These are phyloP conservation scores for Emmonsia crescens DNA, from an alignment of 2,329 filamentous ascomycete species.

Conservation along the genomic window DNA sequence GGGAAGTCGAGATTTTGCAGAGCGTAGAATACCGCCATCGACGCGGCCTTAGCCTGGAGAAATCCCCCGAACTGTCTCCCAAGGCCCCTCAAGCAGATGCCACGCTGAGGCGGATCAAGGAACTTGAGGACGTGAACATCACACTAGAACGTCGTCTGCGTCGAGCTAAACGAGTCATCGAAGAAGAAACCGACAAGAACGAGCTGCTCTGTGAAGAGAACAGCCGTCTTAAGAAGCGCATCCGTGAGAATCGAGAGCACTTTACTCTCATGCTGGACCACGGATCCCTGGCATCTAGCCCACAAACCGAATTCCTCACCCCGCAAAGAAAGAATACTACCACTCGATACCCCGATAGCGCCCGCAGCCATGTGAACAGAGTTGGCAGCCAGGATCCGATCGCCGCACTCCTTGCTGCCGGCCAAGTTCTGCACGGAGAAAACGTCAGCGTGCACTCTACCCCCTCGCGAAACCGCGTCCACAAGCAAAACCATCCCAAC, in stretches of 20 bases:
- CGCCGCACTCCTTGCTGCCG: constrained; percentile 62
- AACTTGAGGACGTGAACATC: constrained; percentile 55
- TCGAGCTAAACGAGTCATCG: constrained; percentile 66
- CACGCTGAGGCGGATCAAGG: constrained; percentile 50
- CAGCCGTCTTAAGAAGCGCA: constrained; percentile 65
- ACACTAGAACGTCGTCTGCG: constrained; percentile 54
- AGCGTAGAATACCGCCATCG: constrained; percentile 59
- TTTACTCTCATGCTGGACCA: constrained; percentile 69
- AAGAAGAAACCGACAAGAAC: constrained; percentile 65
- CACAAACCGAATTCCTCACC: constrained; percentile 40
- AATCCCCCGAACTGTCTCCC: constrained; percentile 28
- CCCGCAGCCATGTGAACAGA: constrained; percentile 33
- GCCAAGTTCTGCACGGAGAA: constrained; percentile 68
- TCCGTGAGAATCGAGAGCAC: constrained; percentile 81
- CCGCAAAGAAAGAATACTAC: constrained; percentile 30
- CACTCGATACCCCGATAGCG: constrained; percentile 30
- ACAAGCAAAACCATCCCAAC: constrained; percentile 25
- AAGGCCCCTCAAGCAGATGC: constrained; percentile 23
- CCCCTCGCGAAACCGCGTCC: constrained; percentile 42
- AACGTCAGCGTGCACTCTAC: constrained; percentile 65
- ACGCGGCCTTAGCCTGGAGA: constrained; percentile 41
- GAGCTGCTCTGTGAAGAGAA: constrained; percentile 63
- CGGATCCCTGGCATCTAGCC: constrained; percentile 54
- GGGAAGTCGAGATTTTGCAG: constrained; percentile 76
- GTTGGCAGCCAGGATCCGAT: constrained; percentile 54